These are phyloP conservation scores for Daucus carota DNA, from an alignment of 129 eudicot genomes.

Conservation along the genomic window DH1_v3.0 NC_030386.2:31459001-31459500, in stretches of 20 bases:
- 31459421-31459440: neutral
- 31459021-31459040: slow-evolving; percentile 47
- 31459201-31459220: slow-evolving; percentile 26
- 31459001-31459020: slow-evolving; percentile 40
- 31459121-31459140: slow-evolving; percentile 70
- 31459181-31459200: slow-evolving; percentile 56
- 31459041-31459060: slow-evolving; percentile 48
- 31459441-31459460: neutral
- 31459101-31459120: slow-evolving; percentile 31
- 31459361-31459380: neutral
- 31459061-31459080: slow-evolving; percentile 54
- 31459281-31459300: neutral
- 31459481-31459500: neutral
- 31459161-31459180: slow-evolving; percentile 40
- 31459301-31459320: neutral
- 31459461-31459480: neutral
- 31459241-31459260: neutral
- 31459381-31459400: neutral
- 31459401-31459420: neutral
- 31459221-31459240: neutral
- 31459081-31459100: slow-evolving; percentile 38
- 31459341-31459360: neutral
- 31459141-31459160: slow-evolving; percentile 63
- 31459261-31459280: neutral
- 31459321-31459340: neutral